These are phyloP conservation scores for Xeromyces bisporus DNA, from an alignment of 495 filamentous ascomycete genomes.

Conservation along the genomic window DNA sequence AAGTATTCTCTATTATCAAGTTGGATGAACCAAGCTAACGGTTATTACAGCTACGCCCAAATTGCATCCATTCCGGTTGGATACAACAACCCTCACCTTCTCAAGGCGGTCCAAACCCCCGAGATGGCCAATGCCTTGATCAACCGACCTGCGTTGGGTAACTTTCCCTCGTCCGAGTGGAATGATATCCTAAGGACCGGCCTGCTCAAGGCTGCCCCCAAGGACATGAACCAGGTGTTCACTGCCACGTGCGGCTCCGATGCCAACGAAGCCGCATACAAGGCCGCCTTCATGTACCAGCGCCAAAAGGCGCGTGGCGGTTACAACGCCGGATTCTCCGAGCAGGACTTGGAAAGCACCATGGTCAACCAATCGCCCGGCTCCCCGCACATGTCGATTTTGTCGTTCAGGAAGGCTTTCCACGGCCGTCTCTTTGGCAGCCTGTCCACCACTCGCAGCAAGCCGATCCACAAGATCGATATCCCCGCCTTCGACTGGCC, in stretches of 20 bases:
- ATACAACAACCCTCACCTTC: constrained; percentile 82
- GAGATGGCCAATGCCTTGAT: constrained; percentile 74
- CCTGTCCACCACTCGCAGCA: constrained; percentile 84
- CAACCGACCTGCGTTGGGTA: constrained; percentile 89
- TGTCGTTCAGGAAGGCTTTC: constrained; percentile 88
- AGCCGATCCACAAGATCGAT: constrained; percentile 96
- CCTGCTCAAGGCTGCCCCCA: constrained; percentile 75
- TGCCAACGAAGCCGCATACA: constrained; percentile 98
- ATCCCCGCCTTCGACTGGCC: constrained; percentile 99
- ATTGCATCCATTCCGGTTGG: constrained; percentile 95
- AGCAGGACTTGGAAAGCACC: constrained; percentile 55
- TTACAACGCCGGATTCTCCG: constrained; percentile 61
- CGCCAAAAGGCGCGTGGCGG: constrained; percentile 81
- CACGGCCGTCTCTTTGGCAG: constrained; percentile 91
- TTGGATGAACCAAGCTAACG: not conserved
- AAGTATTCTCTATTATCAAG: constrained; percentile 17
- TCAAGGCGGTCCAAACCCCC: constrained; percentile 48
- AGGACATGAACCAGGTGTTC: constrained; percentile 89
- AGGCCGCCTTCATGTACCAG: constrained; percentile 97
- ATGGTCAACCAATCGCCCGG: constrained; percentile 83
- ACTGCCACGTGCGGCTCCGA: constrained; percentile 91
- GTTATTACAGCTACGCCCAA: constrained; percentile 54
- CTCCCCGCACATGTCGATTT: constrained; percentile 69
- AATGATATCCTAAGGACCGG: constrained; percentile 70
- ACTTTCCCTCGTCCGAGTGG: constrained; percentile 91